Base-by-base conservation (phyloP, 768 basidiomycete species). In the Pseudohyphozyma bogoriensis region DNA sequence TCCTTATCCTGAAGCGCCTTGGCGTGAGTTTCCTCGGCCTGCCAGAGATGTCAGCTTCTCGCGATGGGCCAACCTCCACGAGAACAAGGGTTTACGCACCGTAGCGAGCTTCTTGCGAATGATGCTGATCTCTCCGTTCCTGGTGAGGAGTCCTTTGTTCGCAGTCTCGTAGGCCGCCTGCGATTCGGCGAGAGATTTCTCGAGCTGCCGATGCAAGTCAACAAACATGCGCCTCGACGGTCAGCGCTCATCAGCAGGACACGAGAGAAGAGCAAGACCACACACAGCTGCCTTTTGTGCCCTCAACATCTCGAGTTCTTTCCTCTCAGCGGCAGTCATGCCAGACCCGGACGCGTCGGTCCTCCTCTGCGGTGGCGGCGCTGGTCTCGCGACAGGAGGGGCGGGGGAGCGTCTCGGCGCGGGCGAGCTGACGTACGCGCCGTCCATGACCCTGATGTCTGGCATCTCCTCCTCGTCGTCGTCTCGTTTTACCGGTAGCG, bases 381-480 rank as follows among this genome's bases (percentile, higher is more conserved):
- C 33, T 9, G 29, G 26, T 42, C 49, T 26, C 39, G 12, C 32
- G 32, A 24, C 28, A 10, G 52, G n/a, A 16, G 50, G 26, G 24
- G 20, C 18, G 42, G 24, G 5, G 18, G 24, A 31, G 37, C 29
- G 26, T n/a, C 40, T n/a, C 39, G 9, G 28, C 47, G 44, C 39
- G 18, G 54, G 8, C 12, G 50, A 53, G 18, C 55, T 50, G 2
- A 20, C 36, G 15, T 39, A 33, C n/a, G 18, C 31, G 5, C 44
- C 54, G 13, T 35, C 47, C 11, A 15, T 44, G 7, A 58, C 4
- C 13, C 39, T 18, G 29, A 65, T 65, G 31, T 51, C 64, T 0
- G 60, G 64, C 47, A 65, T 46, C 45, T 65, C 45, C n/a, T 65
- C 64, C 24, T 65, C 61, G 33, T 54, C 51, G 3, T 49, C 55